Evolutionary conservation across 169 alveolate species (phyloP), one percentile per base, ranked within the genome.

Genomic region (Eimeria tenella): DNA sequence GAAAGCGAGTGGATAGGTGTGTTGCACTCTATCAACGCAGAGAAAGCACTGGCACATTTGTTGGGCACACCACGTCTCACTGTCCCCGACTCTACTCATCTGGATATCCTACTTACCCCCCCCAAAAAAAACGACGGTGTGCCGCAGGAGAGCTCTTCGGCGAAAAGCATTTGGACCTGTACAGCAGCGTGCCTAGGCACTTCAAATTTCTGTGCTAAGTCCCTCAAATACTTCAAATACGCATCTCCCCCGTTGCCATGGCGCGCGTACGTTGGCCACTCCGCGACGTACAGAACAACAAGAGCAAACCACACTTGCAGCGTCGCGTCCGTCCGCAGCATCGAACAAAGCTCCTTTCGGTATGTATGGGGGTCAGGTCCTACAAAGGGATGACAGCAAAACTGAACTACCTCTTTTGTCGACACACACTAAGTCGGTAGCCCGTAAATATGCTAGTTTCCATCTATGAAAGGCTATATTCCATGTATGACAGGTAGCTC

Each of bases 261-360:
- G n/a, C 84, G 79, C 52, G 94, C 88, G 55, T 90, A 90, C 31
- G 94, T 82, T 5, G 94, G 94, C 94, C 94, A 90, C 89, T 90
- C 94, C 75, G 94, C 94, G 10, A 90, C 70, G 65, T 75, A 90
- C 31, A 90, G 94, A 21, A 90, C 94, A 63, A 90, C 74, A 52
- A 90, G 70, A 5, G 94, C 88, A 62, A 31, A 90, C 94, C 94
- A 90, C 8, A 63, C 83, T 82, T 90, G 83, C 53, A 90, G 50
- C 82, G 70, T 68, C 4, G 74, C 49, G 82, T 90, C 94, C 13
- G 31, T 60, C 82, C 94, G 13, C 63, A 90, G 68, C 52, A 90
- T 73, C 70, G 77, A 65, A n/a, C 94, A 90, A 21, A 90, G 79
- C 82, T 90, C 94, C 88, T 23, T 74, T 23, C 94, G 75, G 53